Evolutionary conservation across 1,284 basidiomycete genomes (phyloP).

Genomic region (Grifola frondosa): DNA sequence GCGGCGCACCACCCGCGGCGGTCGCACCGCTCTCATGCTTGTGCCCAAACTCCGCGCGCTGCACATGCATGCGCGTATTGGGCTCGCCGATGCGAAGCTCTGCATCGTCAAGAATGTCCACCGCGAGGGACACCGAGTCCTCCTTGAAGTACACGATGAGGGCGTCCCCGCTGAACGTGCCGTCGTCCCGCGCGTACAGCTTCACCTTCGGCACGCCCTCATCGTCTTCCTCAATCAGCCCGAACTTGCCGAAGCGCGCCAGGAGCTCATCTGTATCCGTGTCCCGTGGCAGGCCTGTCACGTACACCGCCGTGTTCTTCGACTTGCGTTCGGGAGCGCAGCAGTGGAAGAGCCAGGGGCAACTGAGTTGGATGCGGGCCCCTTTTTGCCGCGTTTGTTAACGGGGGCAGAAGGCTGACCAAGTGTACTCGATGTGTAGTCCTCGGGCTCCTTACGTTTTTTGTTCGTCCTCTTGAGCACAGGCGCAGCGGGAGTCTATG

Average conservation of each 20-base stretch:
- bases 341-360: conserved; percentile 10
- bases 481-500: conserved; percentile 79
- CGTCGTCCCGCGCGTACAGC: conserved; percentile 88
- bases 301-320: conserved; percentile 92
- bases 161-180: conserved; percentile 93
- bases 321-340: conserved; percentile 52
- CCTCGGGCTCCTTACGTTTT: conserved; percentile 77
- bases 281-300: conserved; percentile 83
- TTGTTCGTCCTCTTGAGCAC: conserved; percentile 78
- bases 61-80: conserved; percentile 76
- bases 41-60: conserved; percentile 82
- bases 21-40: conserved; percentile 43
- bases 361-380: conserved; percentile 36
- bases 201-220: conserved; percentile 88
- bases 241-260: conserved; percentile 85
- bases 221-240: conserved; percentile 91
- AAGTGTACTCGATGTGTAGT: conserved; percentile 66
- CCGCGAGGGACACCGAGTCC: conserved; percentile 86
- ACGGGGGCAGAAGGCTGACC: conserved; percentile 46
- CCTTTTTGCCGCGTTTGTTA: conserved; percentile 64
- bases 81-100: conserved; percentile 84
- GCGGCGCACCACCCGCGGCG: conserved; percentile 32
- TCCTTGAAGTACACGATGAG: conserved; percentile 98
- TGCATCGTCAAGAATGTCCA: conserved; percentile 89
- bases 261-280: conserved; percentile 76